These are phyloP conservation scores for Lodderomyces orthopsilosis DNA, from an alignment of 1,139 yeast species.

Conservation along the genomic window DNA sequence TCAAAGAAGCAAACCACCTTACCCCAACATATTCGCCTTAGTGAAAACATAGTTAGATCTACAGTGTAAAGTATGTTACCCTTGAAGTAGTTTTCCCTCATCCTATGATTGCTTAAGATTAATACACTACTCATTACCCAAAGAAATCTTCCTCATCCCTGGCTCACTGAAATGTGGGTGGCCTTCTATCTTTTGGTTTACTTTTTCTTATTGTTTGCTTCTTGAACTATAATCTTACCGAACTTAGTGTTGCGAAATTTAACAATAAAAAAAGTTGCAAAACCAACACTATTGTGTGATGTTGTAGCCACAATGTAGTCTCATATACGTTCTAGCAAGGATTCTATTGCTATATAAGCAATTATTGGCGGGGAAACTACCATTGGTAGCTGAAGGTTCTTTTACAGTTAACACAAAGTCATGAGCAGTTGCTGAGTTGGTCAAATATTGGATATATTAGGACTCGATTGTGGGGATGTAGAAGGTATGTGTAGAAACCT, in stretches of 20 bases:
- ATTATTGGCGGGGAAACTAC: background rate
- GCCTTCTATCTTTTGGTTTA: no score
- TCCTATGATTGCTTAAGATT: no score
- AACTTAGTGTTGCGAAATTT: background rate
- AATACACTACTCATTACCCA: no score
- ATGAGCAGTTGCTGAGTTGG: background rate
- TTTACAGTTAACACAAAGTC: background rate
- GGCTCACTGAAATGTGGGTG: no score
- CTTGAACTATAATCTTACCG: background rate
- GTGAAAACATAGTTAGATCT: no score
- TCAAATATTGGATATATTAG: no score
- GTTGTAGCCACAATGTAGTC: background rate
- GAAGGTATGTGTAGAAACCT: slow-evolving; percentile 55
- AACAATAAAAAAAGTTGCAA: background rate
- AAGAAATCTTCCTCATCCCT: no score
- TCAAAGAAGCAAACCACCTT: no score
- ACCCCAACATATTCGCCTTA: no score
- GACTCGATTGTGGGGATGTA: slow-evolving; percentile 40
- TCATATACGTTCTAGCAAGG: background rate
- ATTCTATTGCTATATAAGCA: background rate
- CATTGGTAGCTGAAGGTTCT: background rate
- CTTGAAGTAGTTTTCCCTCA: no score
- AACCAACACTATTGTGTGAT: background rate
- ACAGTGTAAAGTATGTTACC: no score
- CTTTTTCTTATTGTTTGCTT: background rate